Evolutionary conservation across 805 yeast genomes (phyloP).

Genomic region (Millerago galiae): DNA sequence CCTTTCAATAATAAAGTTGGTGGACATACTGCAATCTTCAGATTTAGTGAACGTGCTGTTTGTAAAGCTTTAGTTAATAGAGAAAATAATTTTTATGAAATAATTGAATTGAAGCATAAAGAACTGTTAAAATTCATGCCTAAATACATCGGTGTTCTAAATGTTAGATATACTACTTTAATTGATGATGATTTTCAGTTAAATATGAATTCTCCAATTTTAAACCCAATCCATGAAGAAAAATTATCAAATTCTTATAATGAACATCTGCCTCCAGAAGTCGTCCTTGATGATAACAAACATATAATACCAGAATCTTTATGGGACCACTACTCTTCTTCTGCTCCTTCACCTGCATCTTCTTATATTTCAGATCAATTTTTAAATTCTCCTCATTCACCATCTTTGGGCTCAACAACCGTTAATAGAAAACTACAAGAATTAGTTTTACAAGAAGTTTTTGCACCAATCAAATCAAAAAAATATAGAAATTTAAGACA

Average conservation of each 20-base stretch:
- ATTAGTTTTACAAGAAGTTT: slow-evolving; percentile 65
- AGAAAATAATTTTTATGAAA: slow-evolving; percentile 89
- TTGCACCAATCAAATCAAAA: slow-evolving; percentile 37
- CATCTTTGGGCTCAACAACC: slow-evolving; percentile 50
- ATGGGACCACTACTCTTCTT: slow-evolving; percentile 54
- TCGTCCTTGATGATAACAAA: slow-evolving; percentile 83
- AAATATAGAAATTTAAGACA: slow-evolving; percentile 9
- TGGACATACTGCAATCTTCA: slow-evolving; percentile 95
- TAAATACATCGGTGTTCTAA: slow-evolving; percentile 85
- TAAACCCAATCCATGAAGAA: slow-evolving; percentile 15
- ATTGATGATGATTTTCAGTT: slow-evolving; percentile 18
- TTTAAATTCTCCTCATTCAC: slow-evolving; percentile 4
- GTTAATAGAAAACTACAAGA: slow-evolving; percentile 70
- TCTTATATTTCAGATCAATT: slow-evolving; percentile 27
- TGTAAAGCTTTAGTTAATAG: slow-evolving; percentile 89
- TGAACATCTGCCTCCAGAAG: slow-evolving; percentile 57
- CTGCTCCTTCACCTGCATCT: slow-evolving; percentile 35
- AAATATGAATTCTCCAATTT: slow-evolving; percentile 13
- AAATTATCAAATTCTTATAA: slow-evolving; percentile 17
- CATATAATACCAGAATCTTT: slow-evolving; percentile 86
- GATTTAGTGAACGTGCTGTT: slow-evolving; percentile 86
- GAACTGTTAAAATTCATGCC: slow-evolving; percentile 86
- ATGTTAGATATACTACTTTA: slow-evolving; percentile 62
- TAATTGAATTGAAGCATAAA: slow-evolving; percentile 70
- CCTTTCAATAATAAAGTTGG: slow-evolving; percentile 96